A percentile compares a stretch with the other conserved stretches of the same genome.
Evolutionary conservation across 306 rosid genomes (phyloP).

Genomic region (Alnus rubra): DNA sequence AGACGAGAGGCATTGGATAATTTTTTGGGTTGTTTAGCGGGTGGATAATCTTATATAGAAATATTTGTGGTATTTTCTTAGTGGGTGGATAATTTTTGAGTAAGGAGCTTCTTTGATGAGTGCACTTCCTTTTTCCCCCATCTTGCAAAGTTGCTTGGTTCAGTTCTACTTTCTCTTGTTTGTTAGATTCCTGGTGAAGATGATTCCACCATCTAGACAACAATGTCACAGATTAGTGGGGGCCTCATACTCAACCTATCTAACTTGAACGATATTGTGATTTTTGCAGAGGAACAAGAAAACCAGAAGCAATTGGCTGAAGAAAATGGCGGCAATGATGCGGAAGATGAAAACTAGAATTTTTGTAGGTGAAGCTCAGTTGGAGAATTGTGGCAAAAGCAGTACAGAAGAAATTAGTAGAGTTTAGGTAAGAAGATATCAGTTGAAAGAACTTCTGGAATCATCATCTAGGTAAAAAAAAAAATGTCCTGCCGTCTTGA

Average conservation of each 20-base stretch:
- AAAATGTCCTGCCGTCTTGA: not conserved
- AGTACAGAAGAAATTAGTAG: not conserved
- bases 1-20: not conserved
- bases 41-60: not conserved
- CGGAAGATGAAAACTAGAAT: slow-evolving; percentile 29
- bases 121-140: not conserved
- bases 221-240: not conserved
- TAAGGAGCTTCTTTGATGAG: not conserved
- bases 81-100: not conserved
- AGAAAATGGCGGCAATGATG: slow-evolving; percentile 54
- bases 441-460: not conserved
- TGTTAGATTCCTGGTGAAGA: not conserved
- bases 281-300: slow-evolving; percentile 75
- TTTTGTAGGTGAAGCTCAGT: slow-evolving; percentile 6
- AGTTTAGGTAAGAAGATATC: not conserved
- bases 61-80: not conserved
- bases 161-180: not conserved
- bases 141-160: not conserved
- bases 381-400: not conserved
- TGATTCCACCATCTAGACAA: not conserved
- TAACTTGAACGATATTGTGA: slow-evolving; percentile 2
- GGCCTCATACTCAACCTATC: not conserved
- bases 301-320: slow-evolving; percentile 63
- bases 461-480: not conserved
- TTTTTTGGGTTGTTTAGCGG: not conserved